Conservation (phyloP, 306 rosid species). For the Sicyos baderoa region DNA sequence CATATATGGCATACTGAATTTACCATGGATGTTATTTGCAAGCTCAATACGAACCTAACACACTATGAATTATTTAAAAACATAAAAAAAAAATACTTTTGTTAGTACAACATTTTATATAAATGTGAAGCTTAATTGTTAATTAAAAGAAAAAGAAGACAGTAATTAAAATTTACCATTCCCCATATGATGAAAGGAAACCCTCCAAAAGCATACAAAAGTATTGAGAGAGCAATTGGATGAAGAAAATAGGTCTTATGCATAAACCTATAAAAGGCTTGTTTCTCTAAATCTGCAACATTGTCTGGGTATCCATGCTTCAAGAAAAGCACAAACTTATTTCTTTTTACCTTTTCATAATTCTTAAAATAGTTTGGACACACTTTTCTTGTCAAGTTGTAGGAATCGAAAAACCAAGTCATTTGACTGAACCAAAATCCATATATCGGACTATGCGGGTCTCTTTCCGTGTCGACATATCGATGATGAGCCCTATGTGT, state of each 20-base stretch:
- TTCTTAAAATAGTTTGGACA: background rate
- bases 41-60: too few species aligned
- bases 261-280: slow-evolving; percentile 26
- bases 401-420: slow-evolving; percentile 51
- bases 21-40: too few species aligned
- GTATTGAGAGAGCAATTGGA: slow-evolving; percentile 42
- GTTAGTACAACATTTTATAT: too few species aligned
- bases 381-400: slow-evolving; percentile 19
- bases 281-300: slow-evolving; percentile 50
- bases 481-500: slow-evolving; percentile 50
- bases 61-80: too few species aligned
- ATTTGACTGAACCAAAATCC: too few species aligned
- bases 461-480: slow-evolving; percentile 51
- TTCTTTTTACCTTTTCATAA: background rate
- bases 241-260: background rate
- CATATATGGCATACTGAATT: too few species aligned
- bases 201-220: slow-evolving; percentile 53
- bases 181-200: slow-evolving; percentile 59
- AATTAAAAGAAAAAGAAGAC: background rate
- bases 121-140: too few species aligned
- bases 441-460: too few species aligned
- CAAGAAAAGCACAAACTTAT: slow-evolving; percentile 11
- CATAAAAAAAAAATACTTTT: too few species aligned
- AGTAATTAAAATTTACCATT: slow-evolving; percentile 30
- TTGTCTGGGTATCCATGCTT: slow-evolving; percentile 49